Evolutionary conservation across 2,329 filamentous ascomycete species (phyloP), one percentile per base, ranked within the genome.

Genomic region (Aspergillus sp.): DNA sequence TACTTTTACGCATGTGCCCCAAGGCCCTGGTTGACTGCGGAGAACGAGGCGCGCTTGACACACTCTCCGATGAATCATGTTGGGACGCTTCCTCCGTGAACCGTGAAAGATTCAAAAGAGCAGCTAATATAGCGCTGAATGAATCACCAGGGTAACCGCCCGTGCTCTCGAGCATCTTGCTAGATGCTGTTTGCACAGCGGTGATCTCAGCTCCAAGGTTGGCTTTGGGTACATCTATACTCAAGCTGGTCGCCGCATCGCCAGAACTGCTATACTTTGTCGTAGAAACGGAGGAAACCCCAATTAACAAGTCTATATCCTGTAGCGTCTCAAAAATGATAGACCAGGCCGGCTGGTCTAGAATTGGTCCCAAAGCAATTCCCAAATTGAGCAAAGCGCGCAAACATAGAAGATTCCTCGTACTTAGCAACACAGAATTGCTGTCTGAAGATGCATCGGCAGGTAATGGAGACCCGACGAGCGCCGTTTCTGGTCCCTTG

Each of bases 241-340:
- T 57, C 39, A 52, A 47, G 6, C 53, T 48, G 30, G 49, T 38
- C 40, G 51, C 40, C 41, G 50, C 53, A 12, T 71, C 66, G 2
- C 47, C 59, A n/a, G 54, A 51, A 34, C 57, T 61, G 45, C 51
- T 58, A 2, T 52, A 44, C 10, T 57, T 47, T n/a, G 48, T 47
- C 44, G 55, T 59, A 50, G 63, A 63, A 38, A 62, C 55, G 9
- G 63, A 59, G 3, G 63, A 64, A 41, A 62, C 55, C 9, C 63
- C 86, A 28, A 96, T 76, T 3, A 97, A 83, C 52, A 94, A 82
- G 57, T 97, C 93, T 2, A 91, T 90, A 64, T 96, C 88, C 59
- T 96, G 89, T 5, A 98, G 71, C 0, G 90, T 94, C 59, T 94
- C 90, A 1, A 98, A 77, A 10, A 98, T 76, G 48, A 98, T 97